Evolutionary conservation across 257 asterid species (phyloP), one percentile per base, ranked within the genome.

Genomic region (Apocynum venetum): DNA sequence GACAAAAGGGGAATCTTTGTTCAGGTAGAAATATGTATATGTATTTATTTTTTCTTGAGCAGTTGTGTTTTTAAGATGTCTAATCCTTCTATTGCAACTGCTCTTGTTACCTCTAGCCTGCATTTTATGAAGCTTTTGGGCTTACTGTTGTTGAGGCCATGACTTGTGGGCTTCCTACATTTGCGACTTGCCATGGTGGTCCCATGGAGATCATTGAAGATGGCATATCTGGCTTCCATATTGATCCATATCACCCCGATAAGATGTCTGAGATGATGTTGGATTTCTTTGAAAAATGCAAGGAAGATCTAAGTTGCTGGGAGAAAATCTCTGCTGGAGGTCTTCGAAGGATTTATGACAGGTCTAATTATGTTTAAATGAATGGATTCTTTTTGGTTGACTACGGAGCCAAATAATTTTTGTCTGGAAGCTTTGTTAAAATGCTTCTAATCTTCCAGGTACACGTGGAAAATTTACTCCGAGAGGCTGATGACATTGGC

Each of bases 81-180:
- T 13, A 44, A 52, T 15, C 73, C 71, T 56, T 6, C 66, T 63
- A 15, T n/a, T 40, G 40, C 20, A 17, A 35, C 31, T 78, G n/a
- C 46, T 77, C 55, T 71, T 31, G 61, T 79, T 55, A 20, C 46
- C 63, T 40, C 17, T 72, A 93, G 99, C 99, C 99, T 78, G 99
- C 99, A 20, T 82, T 93, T 75, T 96, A 91, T 69, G 99, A 96
- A 87, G 99, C 99, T 25, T 96, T 96, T 81, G 99, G 99, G 65
- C 96, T 96, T 15, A 96, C 98, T 6, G 98, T 96, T 71, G 95
- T 96, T 73, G 99, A 96, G 86, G 97, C 99, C 46, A 96, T 96
- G 99, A 86, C 89, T 1, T 92, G 97, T 79, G 99, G 97, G 11
- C 97, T 96, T 79, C 98, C 99, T 17, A 86, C 97, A 17, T 87